phyloP scores from a whole-genome alignment of 2,329 filamentous ascomycete species.

The Penicillium sp. region DNA sequence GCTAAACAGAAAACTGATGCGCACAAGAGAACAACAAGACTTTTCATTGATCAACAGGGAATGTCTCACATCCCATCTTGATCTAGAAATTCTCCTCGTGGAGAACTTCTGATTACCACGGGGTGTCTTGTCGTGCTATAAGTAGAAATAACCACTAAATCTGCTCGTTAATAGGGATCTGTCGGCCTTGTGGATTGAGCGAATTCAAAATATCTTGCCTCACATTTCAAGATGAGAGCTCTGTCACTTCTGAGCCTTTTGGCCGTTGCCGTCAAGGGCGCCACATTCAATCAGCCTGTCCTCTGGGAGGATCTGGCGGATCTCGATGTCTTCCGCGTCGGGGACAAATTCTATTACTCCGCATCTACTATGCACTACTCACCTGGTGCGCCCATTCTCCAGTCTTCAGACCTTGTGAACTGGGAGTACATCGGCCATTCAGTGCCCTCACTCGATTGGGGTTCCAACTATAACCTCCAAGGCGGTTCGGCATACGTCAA shows the following conservation, averaged over 20 bases:
- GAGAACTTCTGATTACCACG: background rate
- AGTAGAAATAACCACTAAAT: background rate
- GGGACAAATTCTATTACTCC: conserved; percentile 58
- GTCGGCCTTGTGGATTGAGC: background rate
- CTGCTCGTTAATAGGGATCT: background rate
- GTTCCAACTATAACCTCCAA: conserved; percentile 54
- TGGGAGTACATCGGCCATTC: conserved; percentile 54
- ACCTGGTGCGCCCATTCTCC: conserved; percentile 60
- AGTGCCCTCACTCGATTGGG: conserved; percentile 52
- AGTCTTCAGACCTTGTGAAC: conserved; percentile 59
- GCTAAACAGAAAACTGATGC: background rate
- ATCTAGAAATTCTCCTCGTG: background rate
- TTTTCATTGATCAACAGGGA: background rate
- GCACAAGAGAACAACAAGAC: too few species aligned
- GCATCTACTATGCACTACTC: conserved; percentile 62
- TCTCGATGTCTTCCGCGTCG: conserved; percentile 57
- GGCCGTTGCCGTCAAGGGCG: conserved; percentile 3
- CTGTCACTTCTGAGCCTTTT: background rate
- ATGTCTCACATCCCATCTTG: background rate
- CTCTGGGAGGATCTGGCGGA: conserved; percentile 61
- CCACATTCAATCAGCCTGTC: conserved; percentile 55
- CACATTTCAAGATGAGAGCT: background rate
- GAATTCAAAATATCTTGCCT: background rate
- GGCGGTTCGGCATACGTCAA: conserved; percentile 53
- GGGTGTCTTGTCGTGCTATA: background rate